Evolutionary conservation across 257 asterid species (phyloP).

Genomic region (Solanum sitiens): DNA sequence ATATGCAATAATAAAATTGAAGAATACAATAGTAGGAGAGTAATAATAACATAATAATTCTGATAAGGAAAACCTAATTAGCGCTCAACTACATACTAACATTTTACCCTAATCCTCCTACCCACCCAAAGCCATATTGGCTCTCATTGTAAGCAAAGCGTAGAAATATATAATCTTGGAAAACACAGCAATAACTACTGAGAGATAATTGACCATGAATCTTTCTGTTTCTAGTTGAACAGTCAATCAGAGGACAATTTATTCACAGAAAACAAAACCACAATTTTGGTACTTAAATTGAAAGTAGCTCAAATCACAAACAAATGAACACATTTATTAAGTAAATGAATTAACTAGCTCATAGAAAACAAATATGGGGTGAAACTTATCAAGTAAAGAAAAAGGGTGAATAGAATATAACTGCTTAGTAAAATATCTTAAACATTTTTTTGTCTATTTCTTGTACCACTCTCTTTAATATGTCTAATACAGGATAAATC

Average conservation of each 20-base stretch:
- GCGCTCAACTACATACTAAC: not conserved
- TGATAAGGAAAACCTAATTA: not conserved
- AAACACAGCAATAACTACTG: not conserved
- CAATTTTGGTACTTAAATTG: not conserved
- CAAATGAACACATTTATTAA: not conserved
- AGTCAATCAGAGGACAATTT: not conserved
- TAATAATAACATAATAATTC: not conserved
- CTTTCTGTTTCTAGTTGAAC: not conserved
- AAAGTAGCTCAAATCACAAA: not conserved
- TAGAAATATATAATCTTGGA: not conserved
- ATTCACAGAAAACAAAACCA: not conserved
- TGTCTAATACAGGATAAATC: not conserved
- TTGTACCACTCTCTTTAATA: not conserved
- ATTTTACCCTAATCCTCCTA: not conserved
- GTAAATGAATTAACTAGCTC: not conserved
- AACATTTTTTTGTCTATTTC: not conserved
- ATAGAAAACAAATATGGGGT: not conserved
- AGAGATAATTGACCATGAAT: not conserved
- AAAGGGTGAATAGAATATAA: not conserved
- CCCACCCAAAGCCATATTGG: not conserved
- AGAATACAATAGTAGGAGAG: not conserved
- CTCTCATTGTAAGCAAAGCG: not conserved
- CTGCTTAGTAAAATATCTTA: not conserved
- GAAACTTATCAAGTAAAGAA: not conserved
- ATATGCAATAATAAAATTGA: not conserved